Conservation (phyloP, 2,329 filamentous ascomycete species). For the Diaporthe sp. region DNA sequence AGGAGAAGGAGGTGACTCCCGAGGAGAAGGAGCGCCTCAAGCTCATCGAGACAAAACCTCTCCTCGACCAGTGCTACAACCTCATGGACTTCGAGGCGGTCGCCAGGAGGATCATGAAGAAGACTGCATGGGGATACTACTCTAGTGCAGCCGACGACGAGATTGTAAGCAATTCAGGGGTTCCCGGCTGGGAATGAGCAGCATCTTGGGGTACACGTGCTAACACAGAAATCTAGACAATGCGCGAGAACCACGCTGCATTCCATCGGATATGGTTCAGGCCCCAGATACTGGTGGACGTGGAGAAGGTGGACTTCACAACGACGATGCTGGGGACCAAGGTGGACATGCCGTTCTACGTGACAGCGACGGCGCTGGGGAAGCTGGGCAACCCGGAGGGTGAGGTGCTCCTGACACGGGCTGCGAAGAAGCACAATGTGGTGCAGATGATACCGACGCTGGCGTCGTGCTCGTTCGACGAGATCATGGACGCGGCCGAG, state of each 20-base stretch:
- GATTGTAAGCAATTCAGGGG: slow-evolving; percentile 69
- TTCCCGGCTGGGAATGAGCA: background rate
- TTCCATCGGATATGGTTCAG: slow-evolving; percentile 99
- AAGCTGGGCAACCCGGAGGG: slow-evolving; percentile 96
- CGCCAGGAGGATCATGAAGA: slow-evolving; percentile 92
- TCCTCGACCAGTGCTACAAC: slow-evolving; percentile 91
- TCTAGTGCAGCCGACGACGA: slow-evolving; percentile 93
- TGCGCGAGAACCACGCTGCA: slow-evolving; percentile 94
- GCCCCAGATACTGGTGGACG: slow-evolving; percentile 88
- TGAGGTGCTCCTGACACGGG: slow-evolving; percentile 90
- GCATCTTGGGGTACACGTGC: no score
- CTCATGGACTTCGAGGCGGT: slow-evolving; percentile 96
- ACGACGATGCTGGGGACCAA: slow-evolving; percentile 96
- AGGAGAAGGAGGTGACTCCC: slow-evolving; percentile 75
- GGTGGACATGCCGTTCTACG: slow-evolving; percentile 90
- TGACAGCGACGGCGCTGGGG: slow-evolving; percentile 94
- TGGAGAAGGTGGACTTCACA: slow-evolving; percentile 86
- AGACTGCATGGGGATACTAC: slow-evolving; percentile 97
- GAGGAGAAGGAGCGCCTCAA: slow-evolving; percentile 77
- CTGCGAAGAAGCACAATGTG: slow-evolving; percentile 87
- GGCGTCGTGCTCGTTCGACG: slow-evolving; percentile 96
- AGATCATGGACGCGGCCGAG: slow-evolving; percentile 88
- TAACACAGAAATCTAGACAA: slow-evolving; percentile 69
- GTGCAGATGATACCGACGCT: slow-evolving; percentile 99
- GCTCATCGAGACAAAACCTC: slow-evolving; percentile 81